phyloP scores from a whole-genome alignment of 2,329 filamentous ascomycete genomes.

The Calonectria hongkongensis region DNA sequence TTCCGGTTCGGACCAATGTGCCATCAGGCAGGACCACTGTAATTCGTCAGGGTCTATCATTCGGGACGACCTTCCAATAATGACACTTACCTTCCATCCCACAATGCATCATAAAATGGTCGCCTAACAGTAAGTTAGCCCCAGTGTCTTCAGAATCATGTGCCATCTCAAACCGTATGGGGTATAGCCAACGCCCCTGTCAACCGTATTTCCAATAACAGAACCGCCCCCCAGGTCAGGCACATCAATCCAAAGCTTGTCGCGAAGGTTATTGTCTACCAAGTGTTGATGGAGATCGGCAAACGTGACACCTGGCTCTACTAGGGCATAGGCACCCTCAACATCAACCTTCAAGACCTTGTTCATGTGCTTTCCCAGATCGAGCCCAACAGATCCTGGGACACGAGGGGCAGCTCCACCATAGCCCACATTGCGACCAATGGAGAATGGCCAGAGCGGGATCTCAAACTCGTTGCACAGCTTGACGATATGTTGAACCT shows the following conservation, averaged over 20 bases:
- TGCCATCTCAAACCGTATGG: constrained; percentile 25
- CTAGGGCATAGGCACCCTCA: constrained; percentile 36
- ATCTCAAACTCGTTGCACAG: constrained; percentile 45
- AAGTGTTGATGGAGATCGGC: constrained; percentile 32
- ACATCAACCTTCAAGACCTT: constrained; percentile 40
- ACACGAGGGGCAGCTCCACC: constrained; percentile 36
- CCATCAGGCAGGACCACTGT: constrained; percentile 36
- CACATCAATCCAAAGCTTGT: constrained; percentile 39
- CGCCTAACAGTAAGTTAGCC: neutral
- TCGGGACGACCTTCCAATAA: accelerated
- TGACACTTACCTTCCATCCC: constrained; percentile 29
- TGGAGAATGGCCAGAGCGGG: constrained; percentile 47
- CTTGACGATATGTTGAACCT: constrained; percentile 43
- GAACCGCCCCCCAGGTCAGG: constrained; percentile 38
- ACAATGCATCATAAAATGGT: constrained; percentile 30
- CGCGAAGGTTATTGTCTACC: constrained; percentile 30
- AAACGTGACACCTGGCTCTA: constrained; percentile 38
- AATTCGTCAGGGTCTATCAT: neutral
- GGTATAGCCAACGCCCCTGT: constrained; percentile 41
- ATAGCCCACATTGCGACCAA: constrained; percentile 42
- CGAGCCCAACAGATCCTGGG: constrained; percentile 28
- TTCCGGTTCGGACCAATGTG: constrained; percentile 34
- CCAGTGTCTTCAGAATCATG: neutral
- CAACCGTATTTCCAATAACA: constrained; percentile 34
- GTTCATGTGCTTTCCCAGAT: constrained; percentile 39